Evolutionary conservation across 257 asterid species (phyloP).

Genomic region (Ajuga chamaepitys): DNA sequence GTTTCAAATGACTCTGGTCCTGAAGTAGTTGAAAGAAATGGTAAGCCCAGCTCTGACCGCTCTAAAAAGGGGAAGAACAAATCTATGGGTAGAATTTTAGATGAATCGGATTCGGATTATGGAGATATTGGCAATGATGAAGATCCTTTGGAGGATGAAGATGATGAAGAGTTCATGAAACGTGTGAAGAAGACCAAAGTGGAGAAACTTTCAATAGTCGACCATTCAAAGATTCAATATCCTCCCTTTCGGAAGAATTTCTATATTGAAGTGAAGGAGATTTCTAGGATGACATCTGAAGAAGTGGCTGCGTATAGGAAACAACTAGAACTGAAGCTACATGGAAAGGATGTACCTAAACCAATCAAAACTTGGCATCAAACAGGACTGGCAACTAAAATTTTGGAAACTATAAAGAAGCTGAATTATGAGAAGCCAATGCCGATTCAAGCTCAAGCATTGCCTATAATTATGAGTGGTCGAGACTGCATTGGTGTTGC

Average conservation of each 20-base stretch:
- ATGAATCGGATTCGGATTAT: conserved; percentile 70
- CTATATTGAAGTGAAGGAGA: conserved; percentile 78
- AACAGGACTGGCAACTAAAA: conserved; percentile 79
- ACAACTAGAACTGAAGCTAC: conserved; percentile 71
- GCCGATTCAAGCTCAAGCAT: conserved; percentile 85
- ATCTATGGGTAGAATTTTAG: conserved; percentile 72
- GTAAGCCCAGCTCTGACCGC: conserved; percentile 19
- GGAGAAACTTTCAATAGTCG: conserved; percentile 73
- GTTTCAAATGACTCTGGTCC: conserved; percentile 28
- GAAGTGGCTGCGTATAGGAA: conserved; percentile 70
- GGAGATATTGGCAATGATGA: conserved; percentile 51
- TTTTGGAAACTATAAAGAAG: conserved; percentile 68
- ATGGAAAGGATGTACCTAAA: conserved; percentile 88
- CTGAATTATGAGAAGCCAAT: conserved; percentile 69
- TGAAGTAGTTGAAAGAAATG: conserved; percentile 34
- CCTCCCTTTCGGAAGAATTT: conserved; percentile 72
- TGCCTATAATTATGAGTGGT: conserved; percentile 91
- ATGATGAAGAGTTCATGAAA: conserved; percentile 81
- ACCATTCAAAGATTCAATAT: conserved; percentile 73
- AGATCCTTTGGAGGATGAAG: conserved; percentile 67
- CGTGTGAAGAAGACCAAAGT: conserved; percentile 87
- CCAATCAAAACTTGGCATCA: conserved; percentile 87
- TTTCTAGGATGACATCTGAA: conserved; percentile 63
- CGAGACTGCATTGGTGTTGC: conserved; percentile 93
- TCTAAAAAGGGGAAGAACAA: conserved; percentile 35